Percentiles rank a stretch among this genome's conserved stretches.
Conservation (phyloP, 192 early-diverging fungal genomes). For the Geranomyces michiganensis region DNA sequence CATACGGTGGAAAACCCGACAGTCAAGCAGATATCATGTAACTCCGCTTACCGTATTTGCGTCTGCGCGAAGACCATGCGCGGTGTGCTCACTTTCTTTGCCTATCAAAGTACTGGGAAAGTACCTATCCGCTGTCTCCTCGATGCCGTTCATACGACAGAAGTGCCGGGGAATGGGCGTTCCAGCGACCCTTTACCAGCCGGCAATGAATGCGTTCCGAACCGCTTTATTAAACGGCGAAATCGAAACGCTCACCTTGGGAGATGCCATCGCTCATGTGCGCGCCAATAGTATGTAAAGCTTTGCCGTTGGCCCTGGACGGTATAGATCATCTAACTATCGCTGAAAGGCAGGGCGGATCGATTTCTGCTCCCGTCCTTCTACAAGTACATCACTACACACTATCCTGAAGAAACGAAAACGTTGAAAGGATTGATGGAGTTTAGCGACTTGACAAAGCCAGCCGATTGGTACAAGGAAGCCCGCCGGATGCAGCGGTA, state of each 20-base stretch:
- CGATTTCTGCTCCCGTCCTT: conserved; percentile 40
- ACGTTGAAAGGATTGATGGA: conserved; percentile 35
- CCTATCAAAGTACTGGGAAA: neutral
- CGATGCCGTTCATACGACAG: neutral
- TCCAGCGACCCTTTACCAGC: neutral
- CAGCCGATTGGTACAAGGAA: conserved; percentile 76
- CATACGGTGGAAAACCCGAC: conserved; percentile 5
- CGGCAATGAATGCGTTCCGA: conserved; percentile 7
- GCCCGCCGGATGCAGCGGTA: conserved; percentile 77
- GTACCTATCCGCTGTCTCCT: conserved; percentile 4
- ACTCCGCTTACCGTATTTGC: neutral
- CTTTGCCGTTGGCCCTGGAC: neutral
- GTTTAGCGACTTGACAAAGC: conserved; percentile 75
- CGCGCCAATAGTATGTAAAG: conserved; percentile 19
- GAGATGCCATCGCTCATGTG: conserved; percentile 21
- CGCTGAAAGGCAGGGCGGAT: conserved; percentile 34
- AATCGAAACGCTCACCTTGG: neutral
- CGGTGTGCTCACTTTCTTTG: too few species aligned
- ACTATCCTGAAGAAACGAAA: conserved; percentile 3
- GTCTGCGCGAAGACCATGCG: too few species aligned
- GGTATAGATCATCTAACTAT: neutral
- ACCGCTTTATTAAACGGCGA: conserved; percentile 1
- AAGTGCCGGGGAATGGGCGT: conserved; percentile 24
- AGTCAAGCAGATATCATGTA: neutral
- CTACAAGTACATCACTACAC: conserved; percentile 33